Evolutionary conservation across 2,329 filamentous ascomycete species (phyloP).

Genomic region (Scorias spongiosa): DNA sequence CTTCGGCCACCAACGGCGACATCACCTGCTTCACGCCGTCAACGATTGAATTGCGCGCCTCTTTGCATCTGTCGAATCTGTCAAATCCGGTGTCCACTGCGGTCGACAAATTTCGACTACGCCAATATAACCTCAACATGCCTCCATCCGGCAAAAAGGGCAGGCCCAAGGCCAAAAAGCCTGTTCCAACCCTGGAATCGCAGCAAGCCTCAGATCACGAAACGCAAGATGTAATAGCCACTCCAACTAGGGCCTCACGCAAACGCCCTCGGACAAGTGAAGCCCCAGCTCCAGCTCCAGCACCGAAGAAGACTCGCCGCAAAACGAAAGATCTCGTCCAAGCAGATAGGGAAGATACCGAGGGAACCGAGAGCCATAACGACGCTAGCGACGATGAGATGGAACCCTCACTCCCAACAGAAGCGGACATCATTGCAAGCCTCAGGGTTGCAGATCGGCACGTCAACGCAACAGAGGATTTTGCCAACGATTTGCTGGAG

Average conservation of each 20-base stretch:
- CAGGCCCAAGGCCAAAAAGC: conserved; percentile 8
- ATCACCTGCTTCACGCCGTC: too few species aligned
- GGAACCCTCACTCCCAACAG: conserved; percentile 22
- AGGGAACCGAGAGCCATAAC: conserved; percentile 22
- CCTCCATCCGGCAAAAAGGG: conserved; percentile 19
- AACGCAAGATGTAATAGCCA: conserved; percentile 32
- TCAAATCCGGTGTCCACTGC: too few species aligned
- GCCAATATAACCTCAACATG: conserved; percentile 6
- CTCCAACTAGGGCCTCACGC: conserved; percentile 32
- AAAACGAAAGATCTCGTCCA: conserved; percentile 20
- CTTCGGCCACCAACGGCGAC: too few species aligned
- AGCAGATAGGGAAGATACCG: conserved; percentile 20
- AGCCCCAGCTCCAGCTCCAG: conserved; percentile 9
- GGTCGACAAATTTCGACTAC: too few species aligned
- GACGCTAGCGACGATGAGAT: conserved; percentile 23
- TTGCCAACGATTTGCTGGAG: conserved; percentile 36
- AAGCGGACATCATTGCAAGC: conserved; percentile 28
- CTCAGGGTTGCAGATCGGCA: conserved; percentile 31
- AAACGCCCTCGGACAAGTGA: conserved; percentile 25
- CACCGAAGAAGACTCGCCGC: conserved; percentile 16
- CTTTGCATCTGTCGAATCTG: too few species aligned
- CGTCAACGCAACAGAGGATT: conserved; percentile 42
- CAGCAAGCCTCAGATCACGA: conserved; percentile 23
- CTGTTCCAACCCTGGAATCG: conserved; percentile 7
- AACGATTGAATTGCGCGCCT: too few species aligned